phyloP scores from a whole-genome alignment of 495 filamentous ascomycete species.

The Xylaria acuta region DNA sequence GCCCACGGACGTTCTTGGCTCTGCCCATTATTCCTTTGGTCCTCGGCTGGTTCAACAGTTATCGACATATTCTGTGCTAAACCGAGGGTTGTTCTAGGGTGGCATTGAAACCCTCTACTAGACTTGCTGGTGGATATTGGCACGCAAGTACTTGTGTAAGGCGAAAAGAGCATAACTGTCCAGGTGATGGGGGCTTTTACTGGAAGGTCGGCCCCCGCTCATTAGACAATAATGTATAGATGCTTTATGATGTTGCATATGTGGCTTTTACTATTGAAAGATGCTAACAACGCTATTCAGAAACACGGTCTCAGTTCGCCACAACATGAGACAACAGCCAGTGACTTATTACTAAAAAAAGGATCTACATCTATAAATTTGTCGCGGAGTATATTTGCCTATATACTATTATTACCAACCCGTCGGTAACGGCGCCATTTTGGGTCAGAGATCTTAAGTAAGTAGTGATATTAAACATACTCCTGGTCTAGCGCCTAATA shows the following conservation, averaged over 20 bases:
- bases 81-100: not conserved
- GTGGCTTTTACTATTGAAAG: not conserved
- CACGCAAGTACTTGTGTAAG: not conserved
- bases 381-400: no score
- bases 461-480: not conserved
- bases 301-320: not conserved
- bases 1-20: constrained; percentile 17
- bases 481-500: not conserved
- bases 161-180: not conserved
- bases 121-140: not conserved
- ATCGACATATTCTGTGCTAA: not conserved
- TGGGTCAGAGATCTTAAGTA: not conserved
- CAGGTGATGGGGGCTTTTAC: not conserved
- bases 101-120: not conserved
- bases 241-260: not conserved
- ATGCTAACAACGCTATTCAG: not conserved
- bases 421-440: no score
- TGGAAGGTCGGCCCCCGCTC: not conserved
- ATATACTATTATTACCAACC: no score
- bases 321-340: not conserved
- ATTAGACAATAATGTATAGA: not conserved
- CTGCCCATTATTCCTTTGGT: not conserved
- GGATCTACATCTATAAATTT: not conserved
- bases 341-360: not conserved
- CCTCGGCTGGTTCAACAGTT: not conserved